Percentiles rank a stretch among this genome's conserved stretches.
These are phyloP conservation scores for Phaeosphaeriaceae sp. DNA, from an alignment of 2,329 filamentous ascomycete species.

Conservation along the genomic window DNA sequence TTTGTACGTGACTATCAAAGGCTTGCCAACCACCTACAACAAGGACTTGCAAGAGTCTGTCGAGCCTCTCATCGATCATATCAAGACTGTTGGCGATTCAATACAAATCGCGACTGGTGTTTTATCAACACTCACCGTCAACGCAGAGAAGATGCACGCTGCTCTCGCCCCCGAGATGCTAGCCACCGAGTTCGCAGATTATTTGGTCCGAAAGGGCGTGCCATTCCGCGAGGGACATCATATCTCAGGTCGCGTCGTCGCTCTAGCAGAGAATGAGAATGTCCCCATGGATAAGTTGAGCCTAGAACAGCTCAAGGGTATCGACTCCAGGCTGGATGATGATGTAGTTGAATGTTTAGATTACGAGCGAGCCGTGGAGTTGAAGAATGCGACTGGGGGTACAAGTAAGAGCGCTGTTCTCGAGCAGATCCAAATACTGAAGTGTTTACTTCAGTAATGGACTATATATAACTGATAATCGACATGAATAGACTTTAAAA, in stretches of 20 bases:
- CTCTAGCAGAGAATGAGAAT: slow-evolving; percentile 70
- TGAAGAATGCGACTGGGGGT: slow-evolving; percentile 76
- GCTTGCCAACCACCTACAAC: slow-evolving; percentile 83
- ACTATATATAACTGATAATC: too few relatives aligned
- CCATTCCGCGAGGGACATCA: slow-evolving; percentile 84
- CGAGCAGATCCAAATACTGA: slow-evolving; percentile 66
- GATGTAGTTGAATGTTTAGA: slow-evolving; percentile 76
- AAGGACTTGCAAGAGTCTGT: slow-evolving; percentile 91
- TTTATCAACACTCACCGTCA: slow-evolving; percentile 72
- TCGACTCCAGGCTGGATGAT: slow-evolving; percentile 73
- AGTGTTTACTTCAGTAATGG: slow-evolving; percentile 46
- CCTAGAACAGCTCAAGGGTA: slow-evolving; percentile 68
- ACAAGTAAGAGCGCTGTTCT: slow-evolving; percentile 73
- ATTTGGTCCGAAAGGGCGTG: slow-evolving; percentile 69
- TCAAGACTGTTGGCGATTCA: slow-evolving; percentile 82
- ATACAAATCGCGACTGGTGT: slow-evolving; percentile 84
- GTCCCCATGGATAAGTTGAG: slow-evolving; percentile 74
- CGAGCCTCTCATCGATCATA: slow-evolving; percentile 82
- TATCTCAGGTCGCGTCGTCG: slow-evolving; percentile 74
- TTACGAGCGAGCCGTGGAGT: slow-evolving; percentile 83
- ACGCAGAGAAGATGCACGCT: slow-evolving; percentile 77
- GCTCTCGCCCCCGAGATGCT: slow-evolving; percentile 85
- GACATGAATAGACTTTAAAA: too few relatives aligned
- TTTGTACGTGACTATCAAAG: slow-evolving; percentile 77
- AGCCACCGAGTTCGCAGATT: slow-evolving; percentile 72